These are phyloP conservation scores for Xenoacremonium recifei DNA, from an alignment of 2,329 filamentous ascomycete genomes.

Conservation along the genomic window DNA sequence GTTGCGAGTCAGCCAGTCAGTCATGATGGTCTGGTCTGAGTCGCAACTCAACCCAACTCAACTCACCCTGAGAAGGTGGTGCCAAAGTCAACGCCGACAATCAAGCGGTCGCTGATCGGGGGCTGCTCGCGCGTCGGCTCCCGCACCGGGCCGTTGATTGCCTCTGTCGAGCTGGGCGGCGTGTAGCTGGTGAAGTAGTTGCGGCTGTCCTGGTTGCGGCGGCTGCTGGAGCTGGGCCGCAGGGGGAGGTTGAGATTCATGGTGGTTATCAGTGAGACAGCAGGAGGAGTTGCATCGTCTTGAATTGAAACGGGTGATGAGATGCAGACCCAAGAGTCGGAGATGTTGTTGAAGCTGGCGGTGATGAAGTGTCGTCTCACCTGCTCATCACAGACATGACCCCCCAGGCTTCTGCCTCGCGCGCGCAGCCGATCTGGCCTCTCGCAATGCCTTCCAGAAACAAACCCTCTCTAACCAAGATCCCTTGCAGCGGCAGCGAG, in stretches of 20 bases:
- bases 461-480: too few relatives aligned
- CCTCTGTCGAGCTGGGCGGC: conserved; percentile 56
- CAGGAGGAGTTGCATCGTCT: too few relatives aligned
- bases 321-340: too few relatives aligned
- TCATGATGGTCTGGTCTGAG: neutral
- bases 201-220: conserved; percentile 54
- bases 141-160: conserved; percentile 60
- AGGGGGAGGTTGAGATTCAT: conserved; percentile 54
- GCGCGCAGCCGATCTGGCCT: too few relatives aligned
- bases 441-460: too few relatives aligned
- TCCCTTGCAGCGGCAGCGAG: too few relatives aligned
- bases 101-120: conserved; percentile 60
- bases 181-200: conserved; percentile 57
- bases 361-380: too few relatives aligned
- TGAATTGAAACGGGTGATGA: too few relatives aligned
- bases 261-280: conserved; percentile 17
- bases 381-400: too few relatives aligned
- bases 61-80: conserved; percentile 79
- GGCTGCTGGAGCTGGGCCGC: conserved; percentile 43
- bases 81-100: conserved; percentile 80
- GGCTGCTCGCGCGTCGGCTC: conserved; percentile 53
- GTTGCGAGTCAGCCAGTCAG: conserved; percentile 10
- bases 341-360: too few relatives aligned
- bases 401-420: too few relatives aligned
- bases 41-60: neutral